Evolutionary conservation across 106 monocot genomes (phyloP).

Genomic region (Cymbidium sinense): DNA sequence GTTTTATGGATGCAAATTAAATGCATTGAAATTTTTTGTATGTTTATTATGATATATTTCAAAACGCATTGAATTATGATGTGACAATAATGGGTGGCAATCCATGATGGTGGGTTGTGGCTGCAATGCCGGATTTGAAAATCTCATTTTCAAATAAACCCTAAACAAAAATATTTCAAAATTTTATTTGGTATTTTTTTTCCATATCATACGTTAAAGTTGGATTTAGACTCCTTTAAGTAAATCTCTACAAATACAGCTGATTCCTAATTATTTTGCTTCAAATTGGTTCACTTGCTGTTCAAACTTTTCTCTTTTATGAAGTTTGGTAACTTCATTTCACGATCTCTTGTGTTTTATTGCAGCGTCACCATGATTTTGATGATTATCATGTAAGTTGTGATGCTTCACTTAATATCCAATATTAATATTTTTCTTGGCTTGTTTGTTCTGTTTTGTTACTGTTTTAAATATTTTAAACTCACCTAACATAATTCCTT

Average conservation of each 20-base stretch:
- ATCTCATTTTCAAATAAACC: too few relatives aligned
- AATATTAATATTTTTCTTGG: background rate
- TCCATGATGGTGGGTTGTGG: too few relatives aligned
- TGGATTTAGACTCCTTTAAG: too few relatives aligned
- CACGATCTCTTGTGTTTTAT: background rate
- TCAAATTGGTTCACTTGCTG: background rate
- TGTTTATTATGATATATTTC: background rate
- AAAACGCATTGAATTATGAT: too few relatives aligned
- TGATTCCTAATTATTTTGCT: too few relatives aligned
- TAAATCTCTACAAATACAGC: too few relatives aligned
- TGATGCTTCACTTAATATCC: background rate
- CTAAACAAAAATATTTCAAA: background rate
- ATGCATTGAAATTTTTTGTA: too few relatives aligned
- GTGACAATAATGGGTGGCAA: too few relatives aligned
- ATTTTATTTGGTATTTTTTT: background rate
- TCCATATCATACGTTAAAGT: too few relatives aligned
- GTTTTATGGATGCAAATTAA: too few relatives aligned
- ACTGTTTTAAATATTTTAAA: background rate
- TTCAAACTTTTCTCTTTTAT: background rate
- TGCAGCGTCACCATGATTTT: slow-evolving; percentile 4
- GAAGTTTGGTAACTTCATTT: background rate
- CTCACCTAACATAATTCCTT: background rate
- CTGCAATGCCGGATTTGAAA: background rate
- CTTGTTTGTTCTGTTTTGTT: background rate
- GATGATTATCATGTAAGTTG: slow-evolving; percentile 12